These are phyloP conservation scores for Leishmania aethiopica DNA, from an alignment of 208 protist genomes.

Conservation along the genomic window DNA sequence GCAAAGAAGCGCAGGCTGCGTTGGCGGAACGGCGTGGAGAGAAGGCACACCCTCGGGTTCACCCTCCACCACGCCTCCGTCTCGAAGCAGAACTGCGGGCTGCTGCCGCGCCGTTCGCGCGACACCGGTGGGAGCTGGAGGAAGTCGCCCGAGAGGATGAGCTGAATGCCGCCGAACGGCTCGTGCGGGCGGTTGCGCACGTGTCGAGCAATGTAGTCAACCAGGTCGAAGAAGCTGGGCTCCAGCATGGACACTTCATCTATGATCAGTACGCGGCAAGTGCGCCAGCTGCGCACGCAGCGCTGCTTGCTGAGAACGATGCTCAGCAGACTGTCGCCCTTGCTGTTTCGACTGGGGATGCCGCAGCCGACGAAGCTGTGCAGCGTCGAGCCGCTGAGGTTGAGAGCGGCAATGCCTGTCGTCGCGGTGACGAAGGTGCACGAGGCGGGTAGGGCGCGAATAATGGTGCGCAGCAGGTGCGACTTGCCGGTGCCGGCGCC, in stretches of 20 bases:
- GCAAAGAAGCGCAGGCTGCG: conserved; percentile 58
- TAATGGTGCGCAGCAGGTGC: conserved; percentile 78
- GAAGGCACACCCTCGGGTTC: conserved; percentile 64
- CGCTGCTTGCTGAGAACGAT: conserved; percentile 30
- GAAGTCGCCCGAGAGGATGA: conserved; percentile 93
- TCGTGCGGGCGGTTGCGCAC: conserved; percentile 52
- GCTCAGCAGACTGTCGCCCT: conserved; percentile 31
- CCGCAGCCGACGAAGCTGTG: conserved; percentile 88
- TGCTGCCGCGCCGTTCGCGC: conserved; percentile 15
- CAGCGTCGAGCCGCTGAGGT: conserved; percentile 85
- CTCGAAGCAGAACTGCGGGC: conserved; percentile 73
- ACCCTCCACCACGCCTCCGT: conserved; percentile 57
- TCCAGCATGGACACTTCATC: conserved; percentile 94
- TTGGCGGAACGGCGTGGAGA: conserved; percentile 77
- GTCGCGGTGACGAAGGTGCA: conserved; percentile 85
- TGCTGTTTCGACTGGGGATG: conserved; percentile 36
- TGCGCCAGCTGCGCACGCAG: conserved; percentile 50
- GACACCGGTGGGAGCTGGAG: conserved; percentile 88
- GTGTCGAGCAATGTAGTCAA: conserved; percentile 76
- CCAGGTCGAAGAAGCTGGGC: conserved; percentile 72
- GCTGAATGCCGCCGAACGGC: conserved; percentile 93
- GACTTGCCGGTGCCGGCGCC: conserved; percentile 92
- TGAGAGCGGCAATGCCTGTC: conserved; percentile 87
- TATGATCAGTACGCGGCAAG: conserved; percentile 79
- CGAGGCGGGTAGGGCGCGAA: conserved; percentile 40